These are phyloP conservation scores for Ogataea ramenticola DNA, from an alignment of 805 yeast genomes.

Conservation along the genomic window DNA sequence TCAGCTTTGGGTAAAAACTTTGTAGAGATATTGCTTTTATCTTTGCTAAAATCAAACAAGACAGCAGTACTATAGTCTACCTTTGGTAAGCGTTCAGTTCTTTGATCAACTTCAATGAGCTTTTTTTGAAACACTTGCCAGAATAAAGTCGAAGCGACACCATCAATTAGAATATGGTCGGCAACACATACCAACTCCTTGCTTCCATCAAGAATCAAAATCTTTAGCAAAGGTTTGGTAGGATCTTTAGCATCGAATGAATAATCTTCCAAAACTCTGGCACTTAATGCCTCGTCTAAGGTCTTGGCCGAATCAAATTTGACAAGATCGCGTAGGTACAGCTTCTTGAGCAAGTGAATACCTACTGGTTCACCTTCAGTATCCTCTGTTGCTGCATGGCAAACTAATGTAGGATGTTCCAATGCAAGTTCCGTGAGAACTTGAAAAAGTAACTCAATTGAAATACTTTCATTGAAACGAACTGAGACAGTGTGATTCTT, in stretches of 20 bases:
- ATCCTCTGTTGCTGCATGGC: background rate
- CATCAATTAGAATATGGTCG: conserved; percentile 1
- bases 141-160: background rate
- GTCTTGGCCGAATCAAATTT: background rate
- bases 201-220: background rate
- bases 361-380: background rate
- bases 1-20: background rate
- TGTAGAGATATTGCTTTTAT: background rate
- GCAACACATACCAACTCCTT: background rate
- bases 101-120: background rate
- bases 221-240: background rate
- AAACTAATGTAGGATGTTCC: conserved; percentile 1
- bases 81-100: background rate
- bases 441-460: background rate
- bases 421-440: background rate
- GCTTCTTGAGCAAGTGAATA: background rate
- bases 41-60: background rate
- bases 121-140: background rate
- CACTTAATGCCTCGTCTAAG: background rate
- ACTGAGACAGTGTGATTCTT: background rate
- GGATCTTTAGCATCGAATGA: background rate
- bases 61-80: background rate
- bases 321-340: background rate
- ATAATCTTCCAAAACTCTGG: background rate
- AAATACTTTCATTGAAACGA: background rate